phyloP scores from a whole-genome alignment of 306 rosid genomes.

The Malus fusca region DNA sequence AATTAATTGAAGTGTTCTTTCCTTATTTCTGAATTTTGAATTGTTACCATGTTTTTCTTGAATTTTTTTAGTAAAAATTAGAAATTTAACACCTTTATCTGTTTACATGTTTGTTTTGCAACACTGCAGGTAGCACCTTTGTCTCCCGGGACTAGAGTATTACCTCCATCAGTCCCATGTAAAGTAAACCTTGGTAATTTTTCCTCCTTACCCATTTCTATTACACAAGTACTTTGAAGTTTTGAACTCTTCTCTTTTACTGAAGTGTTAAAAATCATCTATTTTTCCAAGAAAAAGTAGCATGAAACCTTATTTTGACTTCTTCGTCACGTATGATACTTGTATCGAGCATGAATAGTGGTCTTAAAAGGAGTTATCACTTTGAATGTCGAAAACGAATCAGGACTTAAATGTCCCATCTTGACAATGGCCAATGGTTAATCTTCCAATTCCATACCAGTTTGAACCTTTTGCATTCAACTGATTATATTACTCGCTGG shows the following conservation, averaged over 20 bases:
- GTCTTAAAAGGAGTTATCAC: neutral
- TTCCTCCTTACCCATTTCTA: neutral
- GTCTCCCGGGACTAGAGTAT: constrained; percentile 26
- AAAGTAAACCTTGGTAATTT: constrained; percentile 36
- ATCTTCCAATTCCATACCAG: neutral
- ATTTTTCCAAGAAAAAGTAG: neutral
- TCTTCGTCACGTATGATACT: neutral
- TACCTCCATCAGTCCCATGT: constrained; percentile 32
- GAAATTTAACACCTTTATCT: neutral
- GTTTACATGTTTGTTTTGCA: neutral
- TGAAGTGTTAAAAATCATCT: neutral
- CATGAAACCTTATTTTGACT: neutral
- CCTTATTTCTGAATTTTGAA: neutral
- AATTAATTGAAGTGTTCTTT: neutral
- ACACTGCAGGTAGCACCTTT: constrained; percentile 34
- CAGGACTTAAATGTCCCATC: neutral
- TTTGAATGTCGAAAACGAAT: neutral
- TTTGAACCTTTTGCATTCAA: neutral
- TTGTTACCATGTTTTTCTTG: neutral
- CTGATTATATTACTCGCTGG: neutral
- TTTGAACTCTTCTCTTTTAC: neutral
- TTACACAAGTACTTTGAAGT: neutral
- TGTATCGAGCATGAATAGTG: neutral
- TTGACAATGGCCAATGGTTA: neutral
- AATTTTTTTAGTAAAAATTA: neutral